Conservation (phyloP, 2,329 filamentous ascomycete genomes). For the Penicillium hesseltinei region DNA sequence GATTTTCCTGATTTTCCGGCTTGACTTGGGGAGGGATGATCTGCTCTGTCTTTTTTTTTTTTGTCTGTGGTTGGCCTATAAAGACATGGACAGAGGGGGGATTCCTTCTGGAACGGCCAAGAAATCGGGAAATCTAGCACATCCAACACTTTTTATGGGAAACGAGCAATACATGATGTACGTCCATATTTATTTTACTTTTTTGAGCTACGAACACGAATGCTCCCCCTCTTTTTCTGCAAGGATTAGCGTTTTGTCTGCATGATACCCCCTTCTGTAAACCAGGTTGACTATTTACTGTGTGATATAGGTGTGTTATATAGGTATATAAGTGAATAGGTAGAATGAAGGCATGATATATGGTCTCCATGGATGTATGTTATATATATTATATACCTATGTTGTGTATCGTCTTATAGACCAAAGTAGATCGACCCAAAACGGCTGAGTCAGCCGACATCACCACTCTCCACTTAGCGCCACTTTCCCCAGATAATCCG, state of each 20-base stretch:
- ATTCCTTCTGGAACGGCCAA: background rate
- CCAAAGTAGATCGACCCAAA: background rate
- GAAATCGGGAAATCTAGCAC: background rate
- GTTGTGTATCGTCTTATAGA: too few species aligned
- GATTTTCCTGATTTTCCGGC: background rate
- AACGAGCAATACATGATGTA: conserved; percentile 27
- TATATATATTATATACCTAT: too few species aligned
- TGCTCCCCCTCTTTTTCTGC: background rate
- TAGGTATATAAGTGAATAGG: background rate
- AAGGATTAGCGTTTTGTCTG: background rate
- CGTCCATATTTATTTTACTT: conserved; percentile 8
- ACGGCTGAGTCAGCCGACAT: conserved; percentile 7
- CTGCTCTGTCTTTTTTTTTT: background rate
- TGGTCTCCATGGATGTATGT: background rate
- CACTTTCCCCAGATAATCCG: conserved; percentile 22
- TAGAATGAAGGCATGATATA: background rate
- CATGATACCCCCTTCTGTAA: background rate
- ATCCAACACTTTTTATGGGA: conserved; percentile 14
- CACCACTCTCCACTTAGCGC: conserved; percentile 15
- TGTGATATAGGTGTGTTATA: background rate
- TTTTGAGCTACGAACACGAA: background rate
- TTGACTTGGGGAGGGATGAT: background rate
- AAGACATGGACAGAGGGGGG: background rate
- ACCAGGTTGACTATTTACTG: background rate
- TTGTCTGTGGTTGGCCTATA: background rate